Percentiles rank a stretch among this genome's conserved stretches.
These are phyloP conservation scores for Candida silvicultrix DNA, from an alignment of 805 yeast genomes.

Conservation along the genomic window DNA sequence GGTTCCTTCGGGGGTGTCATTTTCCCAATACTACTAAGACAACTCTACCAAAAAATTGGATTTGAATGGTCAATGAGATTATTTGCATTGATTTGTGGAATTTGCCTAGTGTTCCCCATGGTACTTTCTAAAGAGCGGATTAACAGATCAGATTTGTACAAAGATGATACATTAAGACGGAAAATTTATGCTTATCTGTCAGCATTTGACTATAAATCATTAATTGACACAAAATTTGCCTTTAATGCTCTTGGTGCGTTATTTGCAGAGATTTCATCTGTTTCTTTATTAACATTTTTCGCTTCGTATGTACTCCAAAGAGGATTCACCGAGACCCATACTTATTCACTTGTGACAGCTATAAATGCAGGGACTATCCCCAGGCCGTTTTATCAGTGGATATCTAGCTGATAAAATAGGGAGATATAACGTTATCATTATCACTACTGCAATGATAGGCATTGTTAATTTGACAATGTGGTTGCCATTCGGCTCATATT, in stretches of 20 bases:
- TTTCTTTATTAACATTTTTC: slow-evolving; percentile 38
- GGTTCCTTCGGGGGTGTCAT: slow-evolving; percentile 48
- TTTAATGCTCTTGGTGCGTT: slow-evolving; percentile 34
- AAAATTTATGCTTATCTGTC: neutral
- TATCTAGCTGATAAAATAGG: slow-evolving; percentile 37
- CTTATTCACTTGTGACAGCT: slow-evolving; percentile 39
- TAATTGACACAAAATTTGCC: slow-evolving; percentile 36
- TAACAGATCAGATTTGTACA: neutral
- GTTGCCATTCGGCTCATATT: slow-evolving; percentile 31
- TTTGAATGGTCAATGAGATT: slow-evolving; percentile 51
- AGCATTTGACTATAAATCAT: slow-evolving; percentile 26
- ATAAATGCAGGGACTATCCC: slow-evolving; percentile 35
- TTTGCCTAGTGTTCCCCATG: slow-evolving; percentile 26
- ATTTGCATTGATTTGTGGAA: slow-evolving; percentile 37
- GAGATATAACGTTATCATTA: slow-evolving; percentile 39
- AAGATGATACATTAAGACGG: slow-evolving; percentile 1
- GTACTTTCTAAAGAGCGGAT: slow-evolving; percentile 32
- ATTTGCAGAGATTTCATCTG: slow-evolving; percentile 37
- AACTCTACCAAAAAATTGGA: slow-evolving; percentile 40
- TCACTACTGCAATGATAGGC: slow-evolving; percentile 26
- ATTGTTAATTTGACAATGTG: slow-evolving; percentile 30
- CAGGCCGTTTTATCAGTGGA: slow-evolving; percentile 35
- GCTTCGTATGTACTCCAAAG: slow-evolving; percentile 42
- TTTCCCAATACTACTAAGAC: slow-evolving; percentile 44
- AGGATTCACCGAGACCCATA: slow-evolving; percentile 33